Base-by-base conservation (phyloP, 2,329 filamentous ascomycete species). In the Cryphonectria carpinicola region DNA sequence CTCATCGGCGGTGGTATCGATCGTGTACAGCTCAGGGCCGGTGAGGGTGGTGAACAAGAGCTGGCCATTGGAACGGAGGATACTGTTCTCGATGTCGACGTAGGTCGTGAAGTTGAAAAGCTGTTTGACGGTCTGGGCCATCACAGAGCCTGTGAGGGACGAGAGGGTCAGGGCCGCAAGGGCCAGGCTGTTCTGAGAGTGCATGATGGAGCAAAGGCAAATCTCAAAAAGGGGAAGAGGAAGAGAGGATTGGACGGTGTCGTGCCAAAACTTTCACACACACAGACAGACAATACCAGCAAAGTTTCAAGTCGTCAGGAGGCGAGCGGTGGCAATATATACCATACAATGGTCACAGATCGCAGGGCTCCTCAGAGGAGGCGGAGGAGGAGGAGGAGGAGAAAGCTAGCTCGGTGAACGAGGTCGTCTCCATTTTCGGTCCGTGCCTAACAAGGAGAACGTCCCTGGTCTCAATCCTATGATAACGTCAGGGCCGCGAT, bases 71-170 rank as follows among this genome's bases (percentile, higher is more conserved):
- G 69, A 61, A 8, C 69, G 69, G 37, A 70, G 69, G 19, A 25
- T 11, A 49, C 37, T 70, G 22, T 70, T 68, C 65, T 70, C 69
- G 14, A 70, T 67, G n/a, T 70, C 69, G 52, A 70, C 49, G 22
- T 70, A 70, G n/a, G 32, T 68, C 1, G 69, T 68, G 32, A 68
- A 68, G 17, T 70, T 70, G 60, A 65, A 70, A n/a, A 70, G 22
- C 49, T 68, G 65, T n/a, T 13, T 63, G 25, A 41, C 58, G 3
- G 66, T 43, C 35, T 64, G 58, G 58, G 39, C 66, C 56, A 68
- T 49, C 35, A 25, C 41, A 7, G 41, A 68, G 49, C 54, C 43
- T n/a, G 13, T 67, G 43, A 32, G 43, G 22, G 64, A 49, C 41
- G 43, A 19, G 43, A 52, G 11, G 52, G 65, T 54, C 52, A 67